Base-by-base conservation (phyloP, 352 stramenopile species). In the Ophiocytium majus region DNA sequence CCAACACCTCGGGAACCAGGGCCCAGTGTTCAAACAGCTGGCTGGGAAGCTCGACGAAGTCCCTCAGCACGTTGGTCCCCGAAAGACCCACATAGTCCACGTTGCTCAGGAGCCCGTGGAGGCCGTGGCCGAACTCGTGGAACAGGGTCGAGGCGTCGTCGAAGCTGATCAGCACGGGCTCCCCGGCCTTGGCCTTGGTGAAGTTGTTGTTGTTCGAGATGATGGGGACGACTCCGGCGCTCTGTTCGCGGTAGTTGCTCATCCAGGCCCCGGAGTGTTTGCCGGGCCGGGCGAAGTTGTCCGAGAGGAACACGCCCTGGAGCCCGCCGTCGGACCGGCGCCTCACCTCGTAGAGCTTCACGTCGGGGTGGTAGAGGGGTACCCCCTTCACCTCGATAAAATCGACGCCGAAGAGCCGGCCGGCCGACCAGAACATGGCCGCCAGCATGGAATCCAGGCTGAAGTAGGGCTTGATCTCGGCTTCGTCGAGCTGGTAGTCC, bases 201-300 rank as follows among this genome's bases (percentile, higher is more conserved):
- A 93, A 93, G 76, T 93, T 93, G 86, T 93, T 93, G 84, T 94
- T 94, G 83, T 94, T 94, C 23, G 84, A 89, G 33, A 94, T 89
- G 81, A 94, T 91, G 10, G 91, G 91, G 63, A 93, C 87, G 1
- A 83, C 85, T 92, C 84, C 63, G 91, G 89, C 10, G 50, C 79
- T 91, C 86, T 94, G 91, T 43, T 82, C 86, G 36, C 91, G 91
- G 81, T 91, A 93, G 84, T 93, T 90, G 71, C 83, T 91, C 91
- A 94, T 94, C 91, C 91, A 94, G 23, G 91, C 91, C n/a, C 91
- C 91, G 84, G 84, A 85, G 17, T 49, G 85, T 81, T 94, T 94
- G 82, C 89, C 86, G 0, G 79, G 82, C 35, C 91, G 83, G 19
- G 90, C 86, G 87, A 89, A 94, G 86, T 93, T 93, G 83, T 94